Evolutionary conservation across 257 asterid species (phyloP), one percentile per base, ranked within the genome.

Genomic region (Verbena officinalis): DNA sequence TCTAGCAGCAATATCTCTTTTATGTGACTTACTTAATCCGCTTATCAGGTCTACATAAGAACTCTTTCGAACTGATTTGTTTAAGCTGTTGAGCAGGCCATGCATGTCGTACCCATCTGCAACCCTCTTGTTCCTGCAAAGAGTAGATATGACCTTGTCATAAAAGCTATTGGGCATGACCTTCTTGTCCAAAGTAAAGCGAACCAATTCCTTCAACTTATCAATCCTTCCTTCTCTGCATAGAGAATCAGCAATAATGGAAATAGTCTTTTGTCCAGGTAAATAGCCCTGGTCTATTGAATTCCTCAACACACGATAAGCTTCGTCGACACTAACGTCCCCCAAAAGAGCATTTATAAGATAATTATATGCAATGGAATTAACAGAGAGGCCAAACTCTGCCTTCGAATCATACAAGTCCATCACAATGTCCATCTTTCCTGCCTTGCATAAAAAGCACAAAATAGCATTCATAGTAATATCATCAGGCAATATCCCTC

Each of bases 391-490:
- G 43, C 89, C 95, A 69, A 83, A 75, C 75, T 86, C 91, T 3
- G 62, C 77, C 72, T 92, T 82, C 3, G 82, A 85, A 71, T 86
- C 62, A 67, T 85, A 93, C 81, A 93, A 80, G 52, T 74, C 83
- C 71, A 80, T 8, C 3, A 96, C 97, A 63, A 83, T 74, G 69
- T 87, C 91, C 71, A 70, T 67, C 86, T 80, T 76, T 59, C 98
- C 96, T 15, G 69, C 80, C 76, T 93, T 93, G 73, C 96, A 87
- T 50, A 88, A 88, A 73, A 93, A 84, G 75, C 96, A 81, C 72
- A 93, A 69, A 30, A 83, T 70, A 53, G 81, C 83, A 77, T 87
- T 90, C 95, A 93, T 82, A 20, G 98, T 89, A 36, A 67, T 63
- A 60, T 67, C 74, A 66, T 89, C 84, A 2, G 97, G 97, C 46